Evolutionary conservation across 345 rosid genomes (phyloP), one percentile per base, ranked within the genome.

Genomic region (Populus simonii): DNA sequence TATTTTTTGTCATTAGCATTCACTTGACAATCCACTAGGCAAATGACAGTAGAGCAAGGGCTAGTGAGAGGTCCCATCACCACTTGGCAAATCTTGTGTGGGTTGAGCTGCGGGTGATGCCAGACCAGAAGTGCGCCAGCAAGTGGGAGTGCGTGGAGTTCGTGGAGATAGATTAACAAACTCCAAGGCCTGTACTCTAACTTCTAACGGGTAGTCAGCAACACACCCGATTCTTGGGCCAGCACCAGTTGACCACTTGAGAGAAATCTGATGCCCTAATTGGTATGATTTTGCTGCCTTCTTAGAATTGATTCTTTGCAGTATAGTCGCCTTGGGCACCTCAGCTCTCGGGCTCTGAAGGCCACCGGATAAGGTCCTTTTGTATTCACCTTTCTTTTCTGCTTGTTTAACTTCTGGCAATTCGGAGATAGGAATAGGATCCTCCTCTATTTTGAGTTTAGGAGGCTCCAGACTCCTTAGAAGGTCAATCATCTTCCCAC

Each of bases 191-290:
- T 93, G 97, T 25, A 81, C 69, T 78, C 99, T 86, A 49, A 95
- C 82, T 78, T 92, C 88, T 8, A 84, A 70, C 0, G 99, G 98
- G 80, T 93, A 95, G 83, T 95, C 99, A 1, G 97, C 98, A 63
- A 91, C 90, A 74, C 99, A 95, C 22, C 94, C 98, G 17, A 89
- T 89, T 75, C 94, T 87, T 27, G 97, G 98, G 63, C 97, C 94
- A 17, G 89, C 94, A 45, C 97, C 94, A 0, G 94, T 90, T 20
- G 97, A 85, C 98, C 98, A 94, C 81, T 89, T 92, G 70, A 83
- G 87, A 12, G 94, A 79, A 68, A 94, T 84, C 70, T 94, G 97
- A 82, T 92, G 89, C 43, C 96, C 97, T 72, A 94, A 77, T 69
- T 93, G 94, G 66, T 89, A 87, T 16, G 93, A 92, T 70, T 83